A percentile compares a stretch with the other conserved stretches of the same genome.
These are phyloP conservation scores for Paxillus involutus DNA, from an alignment of 768 basidiomycete genomes.

Conservation along the genomic window DNA sequence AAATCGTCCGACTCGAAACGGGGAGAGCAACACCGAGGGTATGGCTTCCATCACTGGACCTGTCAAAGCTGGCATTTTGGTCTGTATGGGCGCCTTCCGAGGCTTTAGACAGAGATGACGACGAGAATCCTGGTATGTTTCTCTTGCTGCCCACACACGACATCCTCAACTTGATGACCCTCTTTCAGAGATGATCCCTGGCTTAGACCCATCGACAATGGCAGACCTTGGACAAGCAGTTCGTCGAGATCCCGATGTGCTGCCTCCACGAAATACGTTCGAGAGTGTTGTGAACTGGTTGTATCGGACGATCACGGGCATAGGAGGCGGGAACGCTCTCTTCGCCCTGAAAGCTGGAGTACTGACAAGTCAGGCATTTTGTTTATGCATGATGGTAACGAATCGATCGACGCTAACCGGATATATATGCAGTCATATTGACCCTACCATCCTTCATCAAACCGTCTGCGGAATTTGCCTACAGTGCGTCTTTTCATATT, in stretches of 20 bases:
- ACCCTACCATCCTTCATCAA: conserved; percentile 59
- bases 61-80: conserved; percentile 39
- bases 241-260: conserved; percentile 69
- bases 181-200: conserved; percentile 52
- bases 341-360: conserved; percentile 73
- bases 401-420: background rate
- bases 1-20: conserved; percentile 56
- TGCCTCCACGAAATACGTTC: conserved; percentile 62
- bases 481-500: conserved; percentile 39
- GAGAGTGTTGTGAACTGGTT: conserved; percentile 50
- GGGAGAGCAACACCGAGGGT: conserved; percentile 39
- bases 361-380: conserved; percentile 47
- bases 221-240: conserved; percentile 57
- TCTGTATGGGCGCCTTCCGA: conserved; percentile 47
- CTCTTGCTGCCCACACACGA: background rate
- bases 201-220: conserved; percentile 41
- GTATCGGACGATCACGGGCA: conserved; percentile 38
- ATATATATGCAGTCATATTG: conserved; percentile 44
- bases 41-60: conserved; percentile 53
- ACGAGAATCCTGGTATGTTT: conserved; percentile 62
- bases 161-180: background rate
- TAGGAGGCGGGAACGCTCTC: conserved; percentile 59
- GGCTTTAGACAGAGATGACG: conserved; percentile 47
- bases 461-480: conserved; percentile 56
- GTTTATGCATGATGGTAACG: background rate